These are phyloP conservation scores for Protomyces gravidus DNA, from an alignment of 1,139 yeast species.

Conservation along the genomic window DNA sequence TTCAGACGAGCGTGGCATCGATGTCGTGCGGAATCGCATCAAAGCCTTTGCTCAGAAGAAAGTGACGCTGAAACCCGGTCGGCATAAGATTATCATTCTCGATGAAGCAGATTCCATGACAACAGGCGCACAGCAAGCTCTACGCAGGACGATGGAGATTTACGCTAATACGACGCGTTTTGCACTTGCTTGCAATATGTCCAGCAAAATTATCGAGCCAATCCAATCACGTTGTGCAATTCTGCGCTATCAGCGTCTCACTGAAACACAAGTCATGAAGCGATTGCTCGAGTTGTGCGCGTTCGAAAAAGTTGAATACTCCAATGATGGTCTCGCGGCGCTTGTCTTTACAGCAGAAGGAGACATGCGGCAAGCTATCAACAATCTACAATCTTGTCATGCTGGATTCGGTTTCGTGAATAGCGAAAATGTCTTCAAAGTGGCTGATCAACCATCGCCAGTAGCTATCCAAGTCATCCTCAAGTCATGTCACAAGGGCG, in stretches of 20 bases:
- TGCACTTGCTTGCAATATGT: conserved; percentile 95
- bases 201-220: conserved; percentile 92
- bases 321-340: conserved; percentile 90
- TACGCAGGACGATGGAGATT: conserved; percentile 94
- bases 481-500: conserved; percentile 48
- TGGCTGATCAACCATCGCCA: conserved; percentile 97
- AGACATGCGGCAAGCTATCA: conserved; percentile 97
- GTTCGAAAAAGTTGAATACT: conserved; percentile 66
- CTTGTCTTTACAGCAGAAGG: conserved; percentile 96
- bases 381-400: conserved; percentile 86
- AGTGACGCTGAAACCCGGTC: conserved; percentile 64
- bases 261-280: conserved; percentile 78
- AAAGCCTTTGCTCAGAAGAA: conserved; percentile 95
- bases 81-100: conserved; percentile 81
- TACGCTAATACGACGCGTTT: conserved; percentile 91
- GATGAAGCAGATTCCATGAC: conserved; percentile 99
- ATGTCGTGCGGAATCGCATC: conserved; percentile 85
- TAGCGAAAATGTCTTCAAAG: conserved; percentile 86
- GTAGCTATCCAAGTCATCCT: conserved; percentile 74
- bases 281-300: conserved; percentile 69
- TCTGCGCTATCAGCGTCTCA: conserved; percentile 70
- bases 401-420: conserved; percentile 90
- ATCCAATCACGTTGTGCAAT: conserved; percentile 96
- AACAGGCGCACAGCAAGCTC: conserved; percentile 96
- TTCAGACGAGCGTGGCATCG: conserved; percentile 88